Evolutionary conservation across 176 grass and related monocot species (phyloP).

Genomic region (Tillandsia fasciculata): DNA sequence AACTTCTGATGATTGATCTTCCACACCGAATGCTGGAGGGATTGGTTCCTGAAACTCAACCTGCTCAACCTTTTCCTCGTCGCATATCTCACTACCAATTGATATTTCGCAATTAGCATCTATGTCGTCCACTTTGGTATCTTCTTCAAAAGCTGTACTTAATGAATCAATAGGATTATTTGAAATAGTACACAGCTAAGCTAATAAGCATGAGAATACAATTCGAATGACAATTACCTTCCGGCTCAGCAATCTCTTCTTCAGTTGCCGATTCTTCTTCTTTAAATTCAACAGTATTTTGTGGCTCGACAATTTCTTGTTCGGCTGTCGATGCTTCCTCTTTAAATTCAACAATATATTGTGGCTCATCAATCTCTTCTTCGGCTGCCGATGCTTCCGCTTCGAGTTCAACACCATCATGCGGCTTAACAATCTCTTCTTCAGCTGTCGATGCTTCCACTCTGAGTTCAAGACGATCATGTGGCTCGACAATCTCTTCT

Average conservation of each 20-base stretch:
- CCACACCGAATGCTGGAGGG: not conserved
- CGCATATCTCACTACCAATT: conserved; percentile 35
- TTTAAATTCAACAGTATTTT: not conserved
- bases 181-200: not conserved
- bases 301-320: no score
- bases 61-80: conserved; percentile 31
- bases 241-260: not conserved
- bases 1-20: conserved; percentile 20
- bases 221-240: not conserved
- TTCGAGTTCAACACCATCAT: no score
- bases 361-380: no score
- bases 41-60: conserved; percentile 24
- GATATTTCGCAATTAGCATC: conserved; percentile 23
- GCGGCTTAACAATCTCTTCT: not conserved
- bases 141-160: conserved; percentile 35
- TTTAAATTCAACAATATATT: no score
- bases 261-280: not conserved
- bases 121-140: conserved; percentile 22
- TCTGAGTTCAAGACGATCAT: not conserved
- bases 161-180: not conserved
- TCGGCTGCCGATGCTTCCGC: no score
- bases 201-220: not conserved
- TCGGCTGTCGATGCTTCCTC: no score
- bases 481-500: no score
- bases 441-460: not conserved